These are phyloP conservation scores for Ogataea chonburiensis DNA, from an alignment of 805 yeast species.

Conservation along the genomic window DNA sequence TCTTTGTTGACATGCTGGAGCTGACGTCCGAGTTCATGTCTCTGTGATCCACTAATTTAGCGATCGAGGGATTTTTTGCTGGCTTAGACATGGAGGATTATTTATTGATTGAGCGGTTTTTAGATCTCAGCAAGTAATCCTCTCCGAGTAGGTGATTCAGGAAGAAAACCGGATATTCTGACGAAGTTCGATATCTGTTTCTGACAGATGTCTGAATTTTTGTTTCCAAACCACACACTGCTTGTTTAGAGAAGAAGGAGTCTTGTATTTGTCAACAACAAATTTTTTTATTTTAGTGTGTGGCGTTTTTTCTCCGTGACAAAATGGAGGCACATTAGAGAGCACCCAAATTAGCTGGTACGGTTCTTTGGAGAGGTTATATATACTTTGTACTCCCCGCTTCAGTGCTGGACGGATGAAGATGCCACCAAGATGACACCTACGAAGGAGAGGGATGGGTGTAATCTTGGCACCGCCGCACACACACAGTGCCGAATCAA, in stretches of 20 bases:
- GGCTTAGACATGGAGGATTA: constrained; percentile 11
- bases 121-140: not conserved
- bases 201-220: too few relatives aligned
- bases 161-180: not conserved
- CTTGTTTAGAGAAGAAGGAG: constrained; percentile 2
- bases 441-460: not conserved
- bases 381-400: too few relatives aligned
- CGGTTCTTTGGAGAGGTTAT: too few relatives aligned
- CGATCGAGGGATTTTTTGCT: constrained; percentile 13
- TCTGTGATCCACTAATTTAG: constrained; percentile 14
- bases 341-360: too few relatives aligned
- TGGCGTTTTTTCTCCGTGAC: constrained; percentile 7
- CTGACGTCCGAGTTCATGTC: constrained; percentile 3
- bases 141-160: too few relatives aligned
- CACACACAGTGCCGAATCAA: constrained; percentile 10
- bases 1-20: constrained; percentile 3
- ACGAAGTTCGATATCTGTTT: too few relatives aligned
- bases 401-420: too few relatives aligned
- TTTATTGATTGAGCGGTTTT: constrained; percentile 7
- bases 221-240: too few relatives aligned
- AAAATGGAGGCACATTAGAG: too few relatives aligned
- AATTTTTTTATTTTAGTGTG: constrained; percentile 9
- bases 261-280: constrained; percentile 7
- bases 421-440: too few relatives aligned
- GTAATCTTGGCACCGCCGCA: constrained; percentile 11